phyloP scores from a whole-genome alignment of 257 asterid genomes.

The Pogostemon cablin region DNA sequence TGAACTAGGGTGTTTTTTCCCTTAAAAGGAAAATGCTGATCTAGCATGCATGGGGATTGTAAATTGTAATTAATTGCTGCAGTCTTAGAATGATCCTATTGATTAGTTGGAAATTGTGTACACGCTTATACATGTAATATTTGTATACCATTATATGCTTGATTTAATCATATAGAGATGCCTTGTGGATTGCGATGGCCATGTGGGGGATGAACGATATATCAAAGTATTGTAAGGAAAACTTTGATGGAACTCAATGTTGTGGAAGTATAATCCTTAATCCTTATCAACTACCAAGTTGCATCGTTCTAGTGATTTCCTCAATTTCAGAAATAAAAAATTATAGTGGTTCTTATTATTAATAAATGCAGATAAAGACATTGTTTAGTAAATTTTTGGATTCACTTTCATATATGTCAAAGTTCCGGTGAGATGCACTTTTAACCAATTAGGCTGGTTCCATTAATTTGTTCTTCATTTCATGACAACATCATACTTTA shows the following conservation, averaged over 20 bases:
- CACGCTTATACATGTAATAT: too few species aligned
- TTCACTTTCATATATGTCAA: not conserved
- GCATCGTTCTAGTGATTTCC: not conserved
- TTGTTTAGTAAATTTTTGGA: not conserved
- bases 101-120: not conserved
- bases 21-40: not conserved
- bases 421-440: not conserved
- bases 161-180: not conserved
- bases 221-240: not conserved
- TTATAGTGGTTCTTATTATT: not conserved
- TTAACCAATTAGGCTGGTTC: not conserved
- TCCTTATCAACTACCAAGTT: not conserved
- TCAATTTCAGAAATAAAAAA: not conserved
- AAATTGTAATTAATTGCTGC: not conserved
- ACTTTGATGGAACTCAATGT: not conserved
- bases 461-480: not conserved
- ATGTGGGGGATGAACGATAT: not conserved
- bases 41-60: not conserved
- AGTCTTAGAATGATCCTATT: not conserved
- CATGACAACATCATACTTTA: not conserved
- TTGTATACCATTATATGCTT: too few species aligned
- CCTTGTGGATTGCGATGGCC: not conserved
- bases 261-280: too few species aligned
- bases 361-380: constrained; percentile 9
- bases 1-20: not conserved